Evolutionary conservation across 495 filamentous ascomycete species (phyloP).

Genomic region (Lepraria neglecta): DNA sequence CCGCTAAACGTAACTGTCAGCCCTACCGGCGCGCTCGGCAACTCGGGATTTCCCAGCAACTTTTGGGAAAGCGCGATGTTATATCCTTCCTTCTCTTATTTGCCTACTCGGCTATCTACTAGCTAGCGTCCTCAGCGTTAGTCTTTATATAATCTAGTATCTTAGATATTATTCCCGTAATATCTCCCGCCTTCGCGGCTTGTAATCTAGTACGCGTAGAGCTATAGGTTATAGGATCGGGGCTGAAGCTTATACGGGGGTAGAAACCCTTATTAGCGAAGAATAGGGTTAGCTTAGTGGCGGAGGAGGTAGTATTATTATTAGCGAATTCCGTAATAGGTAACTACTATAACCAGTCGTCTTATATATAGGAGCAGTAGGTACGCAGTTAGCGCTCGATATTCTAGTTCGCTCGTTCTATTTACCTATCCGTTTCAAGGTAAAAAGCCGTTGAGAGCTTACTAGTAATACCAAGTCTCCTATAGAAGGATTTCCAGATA

Average conservation of each 20-base stretch:
- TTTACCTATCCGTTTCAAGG: slow-evolving; percentile 29
- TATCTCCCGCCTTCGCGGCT: background rate
- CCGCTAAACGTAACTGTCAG: no score
- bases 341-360: slow-evolving; percentile 30
- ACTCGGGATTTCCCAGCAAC: no score
- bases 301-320: no score
- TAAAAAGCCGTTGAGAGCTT: background rate
- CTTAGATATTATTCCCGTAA: background rate
- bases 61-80: no score
- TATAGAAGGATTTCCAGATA: background rate
- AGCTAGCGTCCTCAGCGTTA: background rate
- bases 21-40: no score
- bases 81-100: background rate
- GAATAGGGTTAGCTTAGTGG: no score
- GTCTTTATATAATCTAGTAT: background rate
- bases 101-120: background rate
- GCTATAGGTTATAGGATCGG: background rate
- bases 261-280: slow-evolving; percentile 20
- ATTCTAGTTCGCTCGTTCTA: slow-evolving; percentile 26
- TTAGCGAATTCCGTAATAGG: slow-evolving; percentile 29
- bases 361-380: slow-evolving; percentile 30
- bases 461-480: background rate
- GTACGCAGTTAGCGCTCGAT: slow-evolving; percentile 29
- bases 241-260: slow-evolving; percentile 20
- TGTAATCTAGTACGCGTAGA: background rate